Conservation (phyloP, 2,329 filamentous ascomycete genomes). For the Basipetospora chlamydospora region DNA sequence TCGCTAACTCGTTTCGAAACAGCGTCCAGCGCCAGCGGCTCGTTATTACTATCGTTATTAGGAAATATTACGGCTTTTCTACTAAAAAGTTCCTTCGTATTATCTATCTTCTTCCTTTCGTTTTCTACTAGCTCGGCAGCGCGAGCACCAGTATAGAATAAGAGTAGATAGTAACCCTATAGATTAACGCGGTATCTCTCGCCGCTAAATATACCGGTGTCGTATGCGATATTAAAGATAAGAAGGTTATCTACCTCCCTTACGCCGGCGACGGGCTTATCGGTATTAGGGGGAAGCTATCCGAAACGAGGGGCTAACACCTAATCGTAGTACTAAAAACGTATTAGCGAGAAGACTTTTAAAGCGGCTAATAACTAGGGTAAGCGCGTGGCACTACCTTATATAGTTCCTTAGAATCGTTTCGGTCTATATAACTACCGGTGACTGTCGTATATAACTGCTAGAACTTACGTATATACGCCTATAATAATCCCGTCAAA, state of each 20-base stretch:
- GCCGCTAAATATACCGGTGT: constrained; percentile 12
- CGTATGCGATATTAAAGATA: constrained; percentile 16
- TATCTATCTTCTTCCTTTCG: constrained; percentile 9
- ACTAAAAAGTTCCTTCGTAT: constrained; percentile 13
- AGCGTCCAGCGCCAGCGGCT: constrained; percentile 8
- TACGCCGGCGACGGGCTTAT: background rate
- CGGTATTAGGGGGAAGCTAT: constrained; percentile 6
- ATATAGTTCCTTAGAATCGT: constrained; percentile 13
- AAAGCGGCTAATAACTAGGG: background rate
- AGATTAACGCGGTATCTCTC: constrained; percentile 14
- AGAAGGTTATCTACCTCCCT: constrained; percentile 9
- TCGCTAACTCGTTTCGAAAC: constrained; percentile 11
- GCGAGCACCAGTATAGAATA: constrained; percentile 15
- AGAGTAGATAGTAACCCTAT: constrained; percentile 13
- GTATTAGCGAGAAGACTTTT: constrained; percentile 6
- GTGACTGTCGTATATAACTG: constrained; percentile 13
- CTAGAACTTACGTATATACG: constrained; percentile 15
- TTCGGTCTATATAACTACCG: constrained; percentile 15
- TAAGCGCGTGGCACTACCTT: constrained; percentile 11
- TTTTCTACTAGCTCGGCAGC: constrained; percentile 16
- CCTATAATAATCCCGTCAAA: constrained; percentile 10
- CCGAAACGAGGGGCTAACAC: constrained; percentile 12
- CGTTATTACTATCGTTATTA: constrained; percentile 8
- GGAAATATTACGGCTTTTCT: constrained; percentile 10
- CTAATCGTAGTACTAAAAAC: constrained; percentile 11